Percentiles rank a stretch among this genome's conserved stretches.
phyloP scores from a whole-genome alignment of 805 yeast genomes.

The Candida nemodendra region DNA sequence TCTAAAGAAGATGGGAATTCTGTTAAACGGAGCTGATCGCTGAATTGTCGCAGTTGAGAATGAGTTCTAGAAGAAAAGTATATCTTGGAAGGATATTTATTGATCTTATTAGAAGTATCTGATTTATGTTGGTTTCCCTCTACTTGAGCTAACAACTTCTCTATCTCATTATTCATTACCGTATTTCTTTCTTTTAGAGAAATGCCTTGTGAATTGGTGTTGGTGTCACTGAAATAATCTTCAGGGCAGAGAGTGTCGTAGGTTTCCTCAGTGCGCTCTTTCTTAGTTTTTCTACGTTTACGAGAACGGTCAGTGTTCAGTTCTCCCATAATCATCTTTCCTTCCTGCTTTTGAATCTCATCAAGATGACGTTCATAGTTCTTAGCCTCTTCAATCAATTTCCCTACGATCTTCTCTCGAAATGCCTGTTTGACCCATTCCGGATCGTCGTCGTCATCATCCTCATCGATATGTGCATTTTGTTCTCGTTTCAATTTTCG shows the following conservation, averaged over 20 bases:
- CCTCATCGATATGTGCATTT: slow-evolving; percentile 30
- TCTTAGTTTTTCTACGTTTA: slow-evolving; percentile 2
- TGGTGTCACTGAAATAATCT: slow-evolving; percentile 40
- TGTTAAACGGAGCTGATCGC: slow-evolving; percentile 65
- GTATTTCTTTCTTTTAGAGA: slow-evolving; percentile 29
- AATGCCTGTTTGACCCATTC: slow-evolving; percentile 37
- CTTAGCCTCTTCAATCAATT: slow-evolving; percentile 27
- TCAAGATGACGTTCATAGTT: slow-evolving; percentile 44
- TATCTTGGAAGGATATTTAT: slow-evolving; percentile 46
- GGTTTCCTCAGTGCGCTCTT: slow-evolving; percentile 2
- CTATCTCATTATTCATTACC: slow-evolving; percentile 46
- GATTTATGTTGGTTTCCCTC: slow-evolving; percentile 27
- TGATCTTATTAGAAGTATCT: slow-evolving; percentile 22
- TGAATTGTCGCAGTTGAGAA: slow-evolving; percentile 81
- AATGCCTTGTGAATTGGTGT: slow-evolving; percentile 11
- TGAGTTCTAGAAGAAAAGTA: slow-evolving; percentile 85
- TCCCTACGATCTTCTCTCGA: slow-evolving; percentile 33
- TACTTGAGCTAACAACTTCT: slow-evolving; percentile 44
- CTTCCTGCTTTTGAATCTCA: slow-evolving; percentile 30
- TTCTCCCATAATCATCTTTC: slow-evolving; percentile 20
- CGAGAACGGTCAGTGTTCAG: slow-evolving; percentile 18
- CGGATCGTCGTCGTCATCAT: slow-evolving; percentile 43
- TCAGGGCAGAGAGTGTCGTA: slow-evolving; percentile 34
- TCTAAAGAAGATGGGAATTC: slow-evolving; percentile 60
- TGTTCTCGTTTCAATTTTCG: slow-evolving; percentile 35